Conservation (phyloP, 768 basidiomycete species). For the Baorangia bicolor region DNA sequence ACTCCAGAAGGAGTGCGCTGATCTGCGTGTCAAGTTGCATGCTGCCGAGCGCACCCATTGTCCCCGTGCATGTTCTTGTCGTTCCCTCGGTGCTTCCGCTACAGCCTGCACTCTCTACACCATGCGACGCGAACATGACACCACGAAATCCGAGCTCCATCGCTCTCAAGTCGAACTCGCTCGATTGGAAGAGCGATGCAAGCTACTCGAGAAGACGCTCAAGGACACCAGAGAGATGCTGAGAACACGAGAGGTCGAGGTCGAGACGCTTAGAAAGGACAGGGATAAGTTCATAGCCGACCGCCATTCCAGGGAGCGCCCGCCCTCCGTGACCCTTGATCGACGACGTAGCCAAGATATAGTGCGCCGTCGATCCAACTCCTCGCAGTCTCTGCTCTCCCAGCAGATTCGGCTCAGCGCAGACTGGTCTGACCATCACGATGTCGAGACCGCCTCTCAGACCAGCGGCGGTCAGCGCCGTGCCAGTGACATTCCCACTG, state of each 20-base stretch:
- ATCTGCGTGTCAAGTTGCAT: constrained; percentile 44
- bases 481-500: constrained; percentile 10
- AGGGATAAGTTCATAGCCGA: constrained; percentile 32
- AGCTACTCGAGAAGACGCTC: constrained; percentile 59
- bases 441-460: constrained; percentile 17
- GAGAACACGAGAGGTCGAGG: constrained; percentile 55
- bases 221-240: constrained; percentile 63
- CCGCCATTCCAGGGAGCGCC: constrained; percentile 19
- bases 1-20: constrained; percentile 41
- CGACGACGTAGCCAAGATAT: constrained; percentile 31
- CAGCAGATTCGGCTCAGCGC: constrained; percentile 33
- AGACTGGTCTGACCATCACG: constrained; percentile 33
- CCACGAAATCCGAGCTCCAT: constrained; percentile 53
- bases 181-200: constrained; percentile 61
- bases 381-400: constrained; percentile 29
- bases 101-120: constrained; percentile 41
- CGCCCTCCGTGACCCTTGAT: constrained; percentile 23
- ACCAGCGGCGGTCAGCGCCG: constrained; percentile 13
- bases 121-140: constrained; percentile 56
- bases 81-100: constrained; percentile 38
- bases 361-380: constrained; percentile 30
- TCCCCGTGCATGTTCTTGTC: constrained; percentile 32
- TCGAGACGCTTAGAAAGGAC: constrained; percentile 50
- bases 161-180: constrained; percentile 53
- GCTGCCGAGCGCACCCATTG: constrained; percentile 36